A percentile compares a stretch with the other conserved stretches of the same genome.
phyloP scores from a whole-genome alignment of 192 early-diverging fungal species.

The Linnemannia zychae region DNA sequence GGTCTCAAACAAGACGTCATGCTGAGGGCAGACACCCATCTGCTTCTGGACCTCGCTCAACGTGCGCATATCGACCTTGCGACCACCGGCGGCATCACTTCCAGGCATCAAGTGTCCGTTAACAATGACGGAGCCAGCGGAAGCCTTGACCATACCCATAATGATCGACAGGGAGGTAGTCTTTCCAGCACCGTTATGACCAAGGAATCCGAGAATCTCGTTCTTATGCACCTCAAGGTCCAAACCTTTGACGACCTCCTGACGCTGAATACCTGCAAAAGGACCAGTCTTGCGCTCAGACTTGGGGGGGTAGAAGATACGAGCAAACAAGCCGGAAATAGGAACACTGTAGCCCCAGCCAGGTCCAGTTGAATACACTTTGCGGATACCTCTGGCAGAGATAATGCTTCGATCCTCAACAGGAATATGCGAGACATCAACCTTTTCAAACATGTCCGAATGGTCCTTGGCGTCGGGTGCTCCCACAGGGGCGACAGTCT shows the following conservation, averaged over 20 bases:
- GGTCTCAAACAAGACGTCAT: slow-evolving; percentile 61
- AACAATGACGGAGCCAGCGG: slow-evolving; percentile 40
- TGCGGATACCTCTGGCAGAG: slow-evolving; percentile 32
- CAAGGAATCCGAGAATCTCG: slow-evolving; percentile 68
- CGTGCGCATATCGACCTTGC: slow-evolving; percentile 37
- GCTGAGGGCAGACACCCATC: slow-evolving; percentile 71
- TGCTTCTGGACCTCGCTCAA: slow-evolving; percentile 56
- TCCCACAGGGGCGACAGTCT: background rate
- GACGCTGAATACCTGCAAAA: slow-evolving; percentile 33
- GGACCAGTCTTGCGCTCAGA: slow-evolving; percentile 26
- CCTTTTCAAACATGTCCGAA: slow-evolving; percentile 53
- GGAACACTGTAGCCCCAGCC: slow-evolving; percentile 38
- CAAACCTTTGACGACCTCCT: slow-evolving; percentile 48
- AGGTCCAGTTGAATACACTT: slow-evolving; percentile 21
- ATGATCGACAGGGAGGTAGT: slow-evolving; percentile 62
- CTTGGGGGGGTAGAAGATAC: slow-evolving; percentile 38
- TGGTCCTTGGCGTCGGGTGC: background rate
- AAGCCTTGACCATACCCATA: slow-evolving; percentile 53
- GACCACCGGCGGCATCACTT: slow-evolving; percentile 21
- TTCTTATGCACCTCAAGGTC: slow-evolving; percentile 59
- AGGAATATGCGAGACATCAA: slow-evolving; percentile 39
- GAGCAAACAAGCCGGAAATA: slow-evolving; percentile 24
- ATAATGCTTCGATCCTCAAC: slow-evolving; percentile 44
- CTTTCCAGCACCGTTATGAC: slow-evolving; percentile 75
- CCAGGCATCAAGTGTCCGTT: slow-evolving; percentile 49